These are phyloP conservation scores for Marvania coccoides DNA, from an alignment of 139 green algal species.

Conservation along the genomic window DNA sequence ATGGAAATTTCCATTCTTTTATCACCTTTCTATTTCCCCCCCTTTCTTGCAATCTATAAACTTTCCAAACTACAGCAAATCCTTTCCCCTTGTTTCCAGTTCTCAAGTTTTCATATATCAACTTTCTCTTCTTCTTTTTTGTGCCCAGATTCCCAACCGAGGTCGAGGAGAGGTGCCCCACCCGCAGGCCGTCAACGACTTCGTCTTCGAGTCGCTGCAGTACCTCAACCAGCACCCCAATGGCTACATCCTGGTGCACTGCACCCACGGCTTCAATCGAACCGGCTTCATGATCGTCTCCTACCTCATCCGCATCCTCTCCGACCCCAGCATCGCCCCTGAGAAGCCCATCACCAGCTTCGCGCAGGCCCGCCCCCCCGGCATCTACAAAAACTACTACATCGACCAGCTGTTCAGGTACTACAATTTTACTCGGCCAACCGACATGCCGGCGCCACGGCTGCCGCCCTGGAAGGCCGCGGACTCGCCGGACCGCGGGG, in stretches of 20 bases:
- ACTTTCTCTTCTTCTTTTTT: not conserved
- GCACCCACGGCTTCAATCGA: conserved; percentile 97
- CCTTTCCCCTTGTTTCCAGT: too few species aligned
- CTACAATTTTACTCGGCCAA: conserved; percentile 55
- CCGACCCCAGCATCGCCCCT: conserved; percentile 22
- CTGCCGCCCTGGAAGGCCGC: conserved; percentile 67
- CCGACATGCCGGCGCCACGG: conserved; percentile 11
- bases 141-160: conserved; percentile 68
- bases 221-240: conserved; percentile 9
- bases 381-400: conserved; percentile 98
- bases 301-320: conserved; percentile 39
- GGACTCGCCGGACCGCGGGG: conserved; percentile 21
- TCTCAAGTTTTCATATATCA: not conserved
- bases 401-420: conserved; percentile 79
- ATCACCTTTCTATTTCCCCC: not conserved
- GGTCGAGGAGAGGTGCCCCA: conserved; percentile 67
- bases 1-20: not conserved
- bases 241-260: conserved; percentile 76
- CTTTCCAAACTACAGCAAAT: too few species aligned
- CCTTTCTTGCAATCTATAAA: not conserved
- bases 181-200: conserved; percentile 71
- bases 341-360: conserved; percentile 59
- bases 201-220: conserved; percentile 54
- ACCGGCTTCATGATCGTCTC: conserved; percentile 75
- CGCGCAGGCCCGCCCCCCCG: conserved; percentile 58